phyloP scores from a whole-genome alignment of 2,329 filamentous ascomycete species.

The Fusarium sp. region DNA sequence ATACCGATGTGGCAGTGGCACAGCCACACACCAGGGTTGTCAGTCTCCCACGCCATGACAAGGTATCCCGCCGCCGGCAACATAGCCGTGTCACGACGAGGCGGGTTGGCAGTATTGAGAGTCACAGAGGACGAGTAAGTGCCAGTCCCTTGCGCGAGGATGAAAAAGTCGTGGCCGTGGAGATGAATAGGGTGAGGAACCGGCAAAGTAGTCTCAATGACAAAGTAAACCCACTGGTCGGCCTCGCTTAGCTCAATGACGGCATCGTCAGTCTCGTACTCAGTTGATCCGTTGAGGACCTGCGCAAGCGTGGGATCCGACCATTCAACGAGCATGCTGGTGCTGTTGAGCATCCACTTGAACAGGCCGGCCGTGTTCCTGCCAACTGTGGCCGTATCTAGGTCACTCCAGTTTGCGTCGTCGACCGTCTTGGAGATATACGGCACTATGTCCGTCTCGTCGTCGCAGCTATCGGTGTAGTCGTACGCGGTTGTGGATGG shows the following conservation, averaged over 20 bases:
- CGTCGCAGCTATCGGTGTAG: constrained; percentile 46
- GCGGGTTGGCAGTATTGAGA: constrained; percentile 54
- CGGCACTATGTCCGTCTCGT: constrained; percentile 52
- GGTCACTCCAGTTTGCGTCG: constrained; percentile 40
- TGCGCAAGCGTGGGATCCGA: constrained; percentile 39
- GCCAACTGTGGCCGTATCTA: constrained; percentile 41
- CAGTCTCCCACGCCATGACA: constrained; percentile 62
- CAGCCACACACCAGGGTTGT: constrained; percentile 63
- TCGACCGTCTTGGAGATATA: constrained; percentile 50
- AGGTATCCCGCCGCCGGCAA: constrained; percentile 58
- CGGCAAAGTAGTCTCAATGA: constrained; percentile 39
- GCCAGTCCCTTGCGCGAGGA: constrained; percentile 42
- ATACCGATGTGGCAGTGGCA: constrained; percentile 61
- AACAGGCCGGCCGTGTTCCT: constrained; percentile 49
- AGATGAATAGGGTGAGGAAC: constrained; percentile 52
- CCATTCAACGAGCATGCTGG: constrained; percentile 46
- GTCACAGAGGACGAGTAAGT: background rate
- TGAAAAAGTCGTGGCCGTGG: constrained; percentile 51
- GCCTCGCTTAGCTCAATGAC: constrained; percentile 45
- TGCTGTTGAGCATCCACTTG: constrained; percentile 57
- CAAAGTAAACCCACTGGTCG: constrained; percentile 47
- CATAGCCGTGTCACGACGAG: constrained; percentile 64
- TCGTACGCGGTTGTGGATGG: constrained; percentile 22
- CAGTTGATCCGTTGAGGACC: constrained; percentile 26
- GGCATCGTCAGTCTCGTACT: constrained; percentile 36